Conservation (phyloP, 805 yeast species). For the Blastobotrys americana region DNA sequence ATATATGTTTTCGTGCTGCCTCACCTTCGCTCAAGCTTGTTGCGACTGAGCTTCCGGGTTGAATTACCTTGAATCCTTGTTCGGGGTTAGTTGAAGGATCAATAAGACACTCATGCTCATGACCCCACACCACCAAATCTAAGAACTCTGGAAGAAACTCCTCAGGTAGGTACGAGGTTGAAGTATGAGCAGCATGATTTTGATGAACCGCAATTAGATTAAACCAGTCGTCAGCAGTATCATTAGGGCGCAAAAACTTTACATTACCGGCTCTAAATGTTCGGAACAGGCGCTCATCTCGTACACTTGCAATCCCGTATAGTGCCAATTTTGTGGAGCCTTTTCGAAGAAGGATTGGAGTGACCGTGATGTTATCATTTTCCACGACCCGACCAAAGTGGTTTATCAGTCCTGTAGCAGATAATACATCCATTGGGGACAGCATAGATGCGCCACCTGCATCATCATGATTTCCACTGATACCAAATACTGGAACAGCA, state of each 20-base stretch:
- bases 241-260: slow-evolving; percentile 64
- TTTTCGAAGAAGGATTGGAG: slow-evolving; percentile 75
- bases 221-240: slow-evolving; percentile 63
- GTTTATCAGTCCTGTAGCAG: slow-evolving; percentile 75
- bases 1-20: slow-evolving; percentile 64
- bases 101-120: slow-evolving; percentile 90
- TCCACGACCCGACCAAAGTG: slow-evolving; percentile 81
- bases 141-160: slow-evolving; percentile 71
- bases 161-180: slow-evolving; percentile 80
- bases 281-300: slow-evolving; percentile 82
- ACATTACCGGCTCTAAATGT: slow-evolving; percentile 77
- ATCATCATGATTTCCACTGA: slow-evolving; percentile 95
- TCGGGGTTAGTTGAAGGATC: slow-evolving; percentile 48
- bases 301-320: slow-evolving; percentile 79
- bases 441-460: slow-evolving; percentile 72
- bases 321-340: slow-evolving; percentile 77
- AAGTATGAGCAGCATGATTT: slow-evolving; percentile 72
- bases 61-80: slow-evolving; percentile 68
- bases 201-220: slow-evolving; percentile 85
- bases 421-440: slow-evolving; percentile 78
- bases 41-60: slow-evolving; percentile 92
- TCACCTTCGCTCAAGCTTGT: slow-evolving; percentile 87
- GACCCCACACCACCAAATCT: slow-evolving; percentile 92
- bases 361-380: slow-evolving; percentile 63
- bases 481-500: slow-evolving; percentile 83